Conservation (phyloP, 2,329 filamentous ascomycete genomes). For the Nemania sp. region DNA sequence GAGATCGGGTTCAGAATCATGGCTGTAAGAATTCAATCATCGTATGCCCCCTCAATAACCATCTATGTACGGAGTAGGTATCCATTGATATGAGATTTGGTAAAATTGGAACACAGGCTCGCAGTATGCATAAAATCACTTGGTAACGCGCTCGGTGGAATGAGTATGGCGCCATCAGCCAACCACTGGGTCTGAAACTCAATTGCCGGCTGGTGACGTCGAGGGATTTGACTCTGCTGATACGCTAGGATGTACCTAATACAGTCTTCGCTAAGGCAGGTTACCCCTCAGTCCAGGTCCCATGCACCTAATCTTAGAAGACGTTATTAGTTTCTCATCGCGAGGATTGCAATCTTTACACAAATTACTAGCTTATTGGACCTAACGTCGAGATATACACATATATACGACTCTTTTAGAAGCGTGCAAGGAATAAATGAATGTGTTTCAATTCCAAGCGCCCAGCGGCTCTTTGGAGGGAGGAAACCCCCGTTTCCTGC, state of each 20-base stretch:
- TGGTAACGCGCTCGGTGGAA: neutral
- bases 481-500: no score
- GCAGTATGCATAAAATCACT: neutral
- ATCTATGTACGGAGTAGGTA: neutral
- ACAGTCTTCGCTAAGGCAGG: no score
- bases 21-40: neutral
- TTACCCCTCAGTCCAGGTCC: no score
- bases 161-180: neutral
- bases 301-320: constrained; percentile 19
- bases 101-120: neutral
- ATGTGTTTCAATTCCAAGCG: no score
- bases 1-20: constrained; percentile 83
- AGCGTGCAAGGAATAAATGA: no score
- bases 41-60: neutral
- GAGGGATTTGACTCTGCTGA: constrained; percentile 29
- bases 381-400: no score
- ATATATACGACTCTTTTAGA: no score
- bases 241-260: constrained; percentile 9
- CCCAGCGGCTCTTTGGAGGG: no score
- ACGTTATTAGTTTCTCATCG: no score
- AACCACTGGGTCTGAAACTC: constrained; percentile 25
- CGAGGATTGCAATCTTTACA: no score
- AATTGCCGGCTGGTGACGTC: constrained; percentile 41
- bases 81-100: neutral
- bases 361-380: no score